These are phyloP conservation scores for Picocystis sp. DNA, from an alignment of 163 green algal species.

Conservation along the genomic window DNA sequence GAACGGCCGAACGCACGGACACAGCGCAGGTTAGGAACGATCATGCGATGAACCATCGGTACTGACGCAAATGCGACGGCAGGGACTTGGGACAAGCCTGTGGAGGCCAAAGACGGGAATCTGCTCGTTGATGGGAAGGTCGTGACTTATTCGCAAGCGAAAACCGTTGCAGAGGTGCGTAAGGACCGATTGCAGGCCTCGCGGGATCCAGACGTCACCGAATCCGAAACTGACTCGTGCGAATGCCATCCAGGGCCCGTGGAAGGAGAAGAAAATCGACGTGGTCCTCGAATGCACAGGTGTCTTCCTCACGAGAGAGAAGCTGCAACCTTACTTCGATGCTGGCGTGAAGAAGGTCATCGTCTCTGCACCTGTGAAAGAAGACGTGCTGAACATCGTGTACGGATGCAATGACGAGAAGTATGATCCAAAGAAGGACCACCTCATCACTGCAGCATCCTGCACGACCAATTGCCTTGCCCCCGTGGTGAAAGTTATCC, in stretches of 20 bases:
- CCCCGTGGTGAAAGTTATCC: constrained; percentile 62
- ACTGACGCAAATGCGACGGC: too few species aligned
- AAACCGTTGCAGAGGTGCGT: constrained; percentile 22
- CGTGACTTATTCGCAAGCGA: constrained; percentile 24
- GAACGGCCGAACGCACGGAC: constrained; percentile 24
- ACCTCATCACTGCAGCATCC: constrained; percentile 65
- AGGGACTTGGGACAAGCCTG: too few species aligned
- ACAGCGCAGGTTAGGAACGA: constrained; percentile 3
- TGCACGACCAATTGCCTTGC: constrained; percentile 85
- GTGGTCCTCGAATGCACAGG: constrained; percentile 55
- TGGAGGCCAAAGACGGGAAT: too few species aligned
- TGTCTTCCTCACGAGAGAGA: constrained; percentile 33
- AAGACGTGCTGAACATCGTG: not conserved
- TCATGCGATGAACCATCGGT: constrained; percentile 11
- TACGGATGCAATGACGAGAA: constrained; percentile 6
- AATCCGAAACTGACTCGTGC: not conserved
- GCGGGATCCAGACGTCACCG: too few species aligned
- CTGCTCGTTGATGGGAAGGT: too few species aligned
- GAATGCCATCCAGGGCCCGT: not conserved
- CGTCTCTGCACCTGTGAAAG: constrained; percentile 9
- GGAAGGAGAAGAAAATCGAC: constrained; percentile 17
- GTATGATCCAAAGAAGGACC: constrained; percentile 42
- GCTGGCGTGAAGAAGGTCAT: constrained; percentile 31
- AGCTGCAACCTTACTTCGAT: constrained; percentile 53
- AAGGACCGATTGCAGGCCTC: too few species aligned